Conservation (phyloP, 2,329 filamentous ascomycete species). For the Cladosporium halotolerans region DNA sequence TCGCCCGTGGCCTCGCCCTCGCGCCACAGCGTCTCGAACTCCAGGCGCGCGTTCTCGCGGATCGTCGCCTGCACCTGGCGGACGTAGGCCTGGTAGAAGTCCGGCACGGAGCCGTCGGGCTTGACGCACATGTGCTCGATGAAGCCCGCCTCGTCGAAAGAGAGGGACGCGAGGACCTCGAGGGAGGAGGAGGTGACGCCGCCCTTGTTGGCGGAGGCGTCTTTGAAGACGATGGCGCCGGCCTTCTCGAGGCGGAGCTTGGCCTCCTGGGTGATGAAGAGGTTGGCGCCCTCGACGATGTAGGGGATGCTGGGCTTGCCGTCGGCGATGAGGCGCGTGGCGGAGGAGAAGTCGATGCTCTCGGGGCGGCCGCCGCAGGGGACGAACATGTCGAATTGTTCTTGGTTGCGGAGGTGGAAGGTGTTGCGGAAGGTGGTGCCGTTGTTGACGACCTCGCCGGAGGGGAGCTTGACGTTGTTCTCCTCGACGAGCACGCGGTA, state of each 20-base stretch:
- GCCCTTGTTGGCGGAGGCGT: conserved; percentile 97
- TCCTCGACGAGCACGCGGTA: conserved; percentile 93
- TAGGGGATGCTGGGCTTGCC: conserved; percentile 85
- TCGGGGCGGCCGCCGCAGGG: conserved; percentile 94
- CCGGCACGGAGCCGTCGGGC: conserved; percentile 69
- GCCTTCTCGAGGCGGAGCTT: conserved; percentile 91
- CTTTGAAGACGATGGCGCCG: conserved; percentile 94
- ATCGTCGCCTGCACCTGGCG: conserved; percentile 87
- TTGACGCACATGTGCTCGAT: conserved; percentile 86
- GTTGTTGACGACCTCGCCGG: conserved; percentile 79
- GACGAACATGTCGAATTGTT: conserved; percentile 81
- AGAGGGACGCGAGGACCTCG: conserved; percentile 88
- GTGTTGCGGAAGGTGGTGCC: conserved; percentile 96
- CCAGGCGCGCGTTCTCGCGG: conserved; percentile 80
- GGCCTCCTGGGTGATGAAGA: conserved; percentile 98
- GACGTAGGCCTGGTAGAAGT: conserved; percentile 92
- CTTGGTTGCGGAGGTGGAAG: conserved; percentile 70
- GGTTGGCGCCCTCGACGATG: conserved; percentile 94
- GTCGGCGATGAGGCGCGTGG: conserved; percentile 79
- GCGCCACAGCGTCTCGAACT: conserved; percentile 98
- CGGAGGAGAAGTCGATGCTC: conserved; percentile 87
- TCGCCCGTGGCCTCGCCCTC: conserved; percentile 79
- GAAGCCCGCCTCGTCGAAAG: conserved; percentile 87
- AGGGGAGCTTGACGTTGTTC: conserved; percentile 78
- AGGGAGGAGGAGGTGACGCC: conserved; percentile 96